phyloP scores from a whole-genome alignment of 2,329 filamentous ascomycete species.

The Diaporthe destruens region DNA sequence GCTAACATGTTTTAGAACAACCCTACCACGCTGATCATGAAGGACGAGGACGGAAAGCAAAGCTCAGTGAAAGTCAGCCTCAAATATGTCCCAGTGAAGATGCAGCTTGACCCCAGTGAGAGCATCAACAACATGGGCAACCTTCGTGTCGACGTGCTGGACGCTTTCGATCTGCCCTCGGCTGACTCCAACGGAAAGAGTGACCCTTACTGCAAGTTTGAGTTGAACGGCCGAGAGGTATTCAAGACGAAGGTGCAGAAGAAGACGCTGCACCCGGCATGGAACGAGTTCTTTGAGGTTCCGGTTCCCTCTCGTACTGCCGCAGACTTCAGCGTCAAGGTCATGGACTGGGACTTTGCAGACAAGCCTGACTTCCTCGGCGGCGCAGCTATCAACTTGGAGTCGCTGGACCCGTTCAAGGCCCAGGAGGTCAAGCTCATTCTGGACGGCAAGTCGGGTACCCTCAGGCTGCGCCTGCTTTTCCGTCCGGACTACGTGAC shows the following conservation, averaged over 20 bases:
- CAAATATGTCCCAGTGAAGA: slow-evolving; percentile 94
- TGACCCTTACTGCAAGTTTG: slow-evolving; percentile 96
- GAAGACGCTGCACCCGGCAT: slow-evolving; percentile 93
- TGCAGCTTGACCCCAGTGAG: slow-evolving; percentile 93
- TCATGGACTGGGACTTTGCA: slow-evolving; percentile 97
- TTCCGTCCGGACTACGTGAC: slow-evolving; percentile 95
- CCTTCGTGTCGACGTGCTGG: slow-evolving; percentile 91
- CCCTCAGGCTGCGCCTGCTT: slow-evolving; percentile 83
- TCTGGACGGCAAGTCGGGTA: slow-evolving; percentile 91
- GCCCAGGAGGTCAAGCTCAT: slow-evolving; percentile 79
- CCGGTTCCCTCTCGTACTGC: slow-evolving; percentile 85
- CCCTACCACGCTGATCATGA: slow-evolving; percentile 84
- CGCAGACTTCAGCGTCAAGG: slow-evolving; percentile 83
- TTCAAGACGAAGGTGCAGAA: slow-evolving; percentile 97
- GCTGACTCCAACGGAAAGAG: slow-evolving; percentile 97
- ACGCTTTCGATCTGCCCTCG: slow-evolving; percentile 87
- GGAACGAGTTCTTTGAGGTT: slow-evolving; percentile 97
- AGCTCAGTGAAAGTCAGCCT: slow-evolving; percentile 91
- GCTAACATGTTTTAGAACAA: slow-evolving; percentile 74
- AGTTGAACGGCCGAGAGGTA: slow-evolving; percentile 87
- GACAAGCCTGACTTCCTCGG: slow-evolving; percentile 95
- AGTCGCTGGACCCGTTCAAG: slow-evolving; percentile 86
- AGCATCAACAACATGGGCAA: slow-evolving; percentile 99
- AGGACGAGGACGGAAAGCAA: slow-evolving; percentile 79
- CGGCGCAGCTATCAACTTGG: slow-evolving; percentile 79